Base-by-base conservation (phyloP, 1,139 yeast genomes). In the Yamadazyma triangularis region DNA sequence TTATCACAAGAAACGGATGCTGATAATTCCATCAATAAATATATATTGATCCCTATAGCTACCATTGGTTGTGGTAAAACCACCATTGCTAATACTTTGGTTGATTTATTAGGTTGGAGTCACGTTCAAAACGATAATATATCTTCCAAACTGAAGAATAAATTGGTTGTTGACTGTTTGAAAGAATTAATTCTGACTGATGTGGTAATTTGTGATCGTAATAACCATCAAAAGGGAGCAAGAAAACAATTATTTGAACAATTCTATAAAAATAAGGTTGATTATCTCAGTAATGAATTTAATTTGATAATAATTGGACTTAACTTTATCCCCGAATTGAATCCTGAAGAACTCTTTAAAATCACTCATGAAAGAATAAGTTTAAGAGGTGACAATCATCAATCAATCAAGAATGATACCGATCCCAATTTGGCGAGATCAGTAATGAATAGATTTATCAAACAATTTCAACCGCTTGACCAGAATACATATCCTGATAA, bases 1-100 rank as follows among this genome's bases (percentile, higher is more conserved):
- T 39, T 53, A 14, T 35, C 49, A 13, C 35, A 39, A n/a, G 36
- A 38, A 7, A 32, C 32, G 13, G 27, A 36, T 2, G 19, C 39
- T 2, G 35, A 34, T 6, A 23, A 34, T 12, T 38, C 35, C 7
- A 32, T 39, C 8, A 27, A 35, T 13, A 78, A 77, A 47, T 86
- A 76, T 48, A 70, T 85, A 0, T 48, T 93, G 1, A 72, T 88
- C 2, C 93, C 97, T 0, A 77, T 89, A 10, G 88, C 97, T 0
- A 87, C 96, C 0, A 74, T 91, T 30, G 98, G 97, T 0, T 87
- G 96, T 53, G 99, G 99, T 7, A 93, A 93, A 51, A 88, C 97
- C 0, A 87, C 96, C 0, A 73, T 86, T 0, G 76, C 87, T 4
- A 55, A 73, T 28, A 79, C 91, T 0, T 58, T 91, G 26, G 44